Percentiles rank a stretch among this genome's conserved stretches.
Evolutionary conservation across 169 alveolate genomes (phyloP).

Genomic region (Plasmodium billcollinsi): DNA sequence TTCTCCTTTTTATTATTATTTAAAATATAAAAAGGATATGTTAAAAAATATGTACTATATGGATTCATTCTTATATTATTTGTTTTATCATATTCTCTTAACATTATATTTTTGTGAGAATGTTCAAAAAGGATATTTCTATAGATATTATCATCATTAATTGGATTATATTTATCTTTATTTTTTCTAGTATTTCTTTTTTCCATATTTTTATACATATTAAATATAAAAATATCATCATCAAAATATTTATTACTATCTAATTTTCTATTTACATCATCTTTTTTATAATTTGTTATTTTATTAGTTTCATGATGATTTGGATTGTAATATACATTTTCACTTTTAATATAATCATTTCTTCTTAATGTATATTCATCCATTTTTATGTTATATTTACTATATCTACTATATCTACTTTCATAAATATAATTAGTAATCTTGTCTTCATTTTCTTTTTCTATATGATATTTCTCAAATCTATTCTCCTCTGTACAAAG

Average conservation of each 20-base stretch:
- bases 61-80: neutral
- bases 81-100: neutral
- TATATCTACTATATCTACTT: conserved; percentile 54
- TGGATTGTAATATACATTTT: neutral
- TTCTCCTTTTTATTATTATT: conserved; percentile 10
- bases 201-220: neutral
- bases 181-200: conserved; percentile 1
- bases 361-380: conserved; percentile 68
- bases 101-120: neutral
- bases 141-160: neutral
- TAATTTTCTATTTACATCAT: neutral
- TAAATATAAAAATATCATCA: neutral
- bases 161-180: neutral
- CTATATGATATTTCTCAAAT: conserved; percentile 19
- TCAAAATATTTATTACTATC: neutral
- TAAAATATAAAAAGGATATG: conserved; percentile 27
- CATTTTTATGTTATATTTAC: conserved; percentile 14
- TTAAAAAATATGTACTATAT: neutral
- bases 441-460: neutral
- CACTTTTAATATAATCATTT: neutral
- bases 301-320: neutral
- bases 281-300: neutral
- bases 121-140: conserved; percentile 30
- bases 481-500: conserved; percentile 3
- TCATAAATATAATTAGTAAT: conserved; percentile 13